A percentile compares a stretch with the other conserved stretches of the same genome.
These are phyloP conservation scores for Coriolopsis trogii DNA, from an alignment of 1,284 basidiomycete genomes.

Conservation along the genomic window DNA sequence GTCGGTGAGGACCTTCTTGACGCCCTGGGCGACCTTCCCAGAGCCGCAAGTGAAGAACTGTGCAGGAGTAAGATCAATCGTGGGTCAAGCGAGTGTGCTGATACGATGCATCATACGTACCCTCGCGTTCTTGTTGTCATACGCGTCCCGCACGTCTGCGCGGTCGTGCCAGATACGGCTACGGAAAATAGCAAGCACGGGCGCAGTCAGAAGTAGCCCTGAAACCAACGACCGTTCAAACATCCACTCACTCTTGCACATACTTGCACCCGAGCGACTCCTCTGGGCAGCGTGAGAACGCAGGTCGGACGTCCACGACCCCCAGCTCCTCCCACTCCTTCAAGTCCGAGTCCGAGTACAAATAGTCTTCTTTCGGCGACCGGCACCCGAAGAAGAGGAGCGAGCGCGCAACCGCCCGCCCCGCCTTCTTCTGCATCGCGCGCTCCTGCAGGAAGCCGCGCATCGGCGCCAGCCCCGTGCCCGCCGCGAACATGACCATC, in stretches of 20 bases:
- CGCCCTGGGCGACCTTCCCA: constrained; percentile 40
- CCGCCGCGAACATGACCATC: constrained; percentile 49
- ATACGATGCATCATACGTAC: constrained; percentile 32
- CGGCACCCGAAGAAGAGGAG: constrained; percentile 52
- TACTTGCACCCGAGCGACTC: constrained; percentile 48
- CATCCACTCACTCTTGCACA: constrained; percentile 50
- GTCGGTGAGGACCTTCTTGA: constrained; percentile 40
- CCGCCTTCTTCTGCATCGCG: constrained; percentile 44
- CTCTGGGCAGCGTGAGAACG: constrained; percentile 46
- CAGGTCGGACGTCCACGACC: constrained; percentile 51
- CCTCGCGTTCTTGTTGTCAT: constrained; percentile 46
- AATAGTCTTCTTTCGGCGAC: constrained; percentile 44
- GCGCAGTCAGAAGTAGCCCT: not conserved
- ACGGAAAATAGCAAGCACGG: not conserved
- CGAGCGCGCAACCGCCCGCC: constrained; percentile 42
- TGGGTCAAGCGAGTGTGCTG: not conserved
- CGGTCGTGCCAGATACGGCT: constrained; percentile 52
- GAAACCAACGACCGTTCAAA: not conserved
- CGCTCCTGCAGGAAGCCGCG: constrained; percentile 54
- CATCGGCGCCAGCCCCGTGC: constrained; percentile 52
- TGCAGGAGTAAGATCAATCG: not conserved
- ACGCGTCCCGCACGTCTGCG: constrained; percentile 38
- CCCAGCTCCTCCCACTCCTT: constrained; percentile 47
- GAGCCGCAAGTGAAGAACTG: constrained; percentile 55
- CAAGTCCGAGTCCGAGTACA: constrained; percentile 47